Evolutionary conservation across 257 asterid genomes (phyloP).

Genomic region (Solanum ossicruentum): DNA sequence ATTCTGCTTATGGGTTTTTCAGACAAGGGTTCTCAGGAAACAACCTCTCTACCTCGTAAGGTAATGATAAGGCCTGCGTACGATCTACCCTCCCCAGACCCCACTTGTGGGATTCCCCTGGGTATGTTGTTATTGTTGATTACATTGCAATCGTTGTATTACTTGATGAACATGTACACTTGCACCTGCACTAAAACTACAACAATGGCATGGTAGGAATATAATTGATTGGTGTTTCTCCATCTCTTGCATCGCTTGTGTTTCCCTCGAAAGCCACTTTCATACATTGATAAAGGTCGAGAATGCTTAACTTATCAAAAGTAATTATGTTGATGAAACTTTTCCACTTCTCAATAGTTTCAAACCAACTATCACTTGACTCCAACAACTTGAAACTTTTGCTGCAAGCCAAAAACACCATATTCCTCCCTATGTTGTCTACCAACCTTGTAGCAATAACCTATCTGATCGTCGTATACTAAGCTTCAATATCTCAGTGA

Average conservation of each 20-base stretch:
- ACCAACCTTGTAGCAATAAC: not conserved
- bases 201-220: not conserved
- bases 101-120: too few species aligned
- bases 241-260: not conserved
- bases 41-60: too few species aligned
- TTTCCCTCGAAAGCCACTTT: not conserved
- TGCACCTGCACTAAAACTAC: not conserved
- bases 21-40: too few species aligned
- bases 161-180: not conserved
- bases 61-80: too few species aligned
- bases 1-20: too few species aligned
- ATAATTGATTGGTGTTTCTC: not conserved
- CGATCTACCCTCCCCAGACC: too few species aligned
- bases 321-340: not conserved
- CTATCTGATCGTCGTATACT: not conserved
- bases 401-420: not conserved
- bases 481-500: not conserved
- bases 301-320: not conserved
- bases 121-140: not conserved
- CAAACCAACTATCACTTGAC: not conserved
- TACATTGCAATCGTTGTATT: not conserved
- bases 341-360: not conserved
- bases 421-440: not conserved
- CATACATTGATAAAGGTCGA: not conserved
- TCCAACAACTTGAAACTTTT: not conserved